Evolutionary conservation across 352 stramenopile genomes (phyloP).

Genomic region (Phytophthora syringae): DNA sequence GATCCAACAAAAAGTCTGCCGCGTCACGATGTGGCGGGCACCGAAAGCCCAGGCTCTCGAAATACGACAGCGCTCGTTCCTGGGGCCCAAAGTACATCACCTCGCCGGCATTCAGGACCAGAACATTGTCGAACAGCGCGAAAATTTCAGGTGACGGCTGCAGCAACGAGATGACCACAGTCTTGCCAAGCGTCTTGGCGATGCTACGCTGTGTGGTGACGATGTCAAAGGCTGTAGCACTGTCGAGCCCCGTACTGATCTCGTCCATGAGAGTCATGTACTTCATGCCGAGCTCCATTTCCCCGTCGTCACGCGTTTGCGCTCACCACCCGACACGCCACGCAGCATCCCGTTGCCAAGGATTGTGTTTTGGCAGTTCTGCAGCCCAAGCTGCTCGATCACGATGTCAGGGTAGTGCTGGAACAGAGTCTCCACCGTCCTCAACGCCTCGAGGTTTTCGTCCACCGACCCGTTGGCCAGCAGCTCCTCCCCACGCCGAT

Average conservation of each 20-base stretch:
- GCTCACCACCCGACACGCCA: conserved; percentile 67
- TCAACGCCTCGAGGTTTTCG: conserved; percentile 36
- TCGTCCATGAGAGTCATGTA: conserved; percentile 86
- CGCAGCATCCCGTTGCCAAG: conserved; percentile 55
- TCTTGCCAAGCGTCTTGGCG: conserved; percentile 53
- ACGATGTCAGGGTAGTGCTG: conserved; percentile 54
- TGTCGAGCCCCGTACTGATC: conserved; percentile 69
- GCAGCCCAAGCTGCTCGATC: conserved; percentile 47
- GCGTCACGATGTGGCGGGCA: conserved; percentile 30
- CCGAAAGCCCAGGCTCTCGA: conserved; percentile 33
- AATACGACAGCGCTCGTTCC: conserved; percentile 26
- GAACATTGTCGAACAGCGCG: conserved; percentile 90
- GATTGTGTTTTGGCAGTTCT: conserved; percentile 53
- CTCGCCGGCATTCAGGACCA: conserved; percentile 81
- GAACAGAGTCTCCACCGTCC: conserved; percentile 27
- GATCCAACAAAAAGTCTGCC: conserved; percentile 43
- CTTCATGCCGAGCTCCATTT: conserved; percentile 88
- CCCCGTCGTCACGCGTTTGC: conserved; percentile 78
- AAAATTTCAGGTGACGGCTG: conserved; percentile 93
- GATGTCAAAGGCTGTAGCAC: conserved; percentile 65
- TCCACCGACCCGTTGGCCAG: conserved; percentile 28
- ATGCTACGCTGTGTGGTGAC: conserved; percentile 51
- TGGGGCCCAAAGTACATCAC: conserved; percentile 71
- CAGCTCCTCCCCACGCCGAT: conserved; percentile 22
- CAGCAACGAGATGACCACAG: conserved; percentile 81